Evolutionary conservation across 768 basidiomycete species (phyloP).

Genomic region (Solioccasus polychromus): DNA sequence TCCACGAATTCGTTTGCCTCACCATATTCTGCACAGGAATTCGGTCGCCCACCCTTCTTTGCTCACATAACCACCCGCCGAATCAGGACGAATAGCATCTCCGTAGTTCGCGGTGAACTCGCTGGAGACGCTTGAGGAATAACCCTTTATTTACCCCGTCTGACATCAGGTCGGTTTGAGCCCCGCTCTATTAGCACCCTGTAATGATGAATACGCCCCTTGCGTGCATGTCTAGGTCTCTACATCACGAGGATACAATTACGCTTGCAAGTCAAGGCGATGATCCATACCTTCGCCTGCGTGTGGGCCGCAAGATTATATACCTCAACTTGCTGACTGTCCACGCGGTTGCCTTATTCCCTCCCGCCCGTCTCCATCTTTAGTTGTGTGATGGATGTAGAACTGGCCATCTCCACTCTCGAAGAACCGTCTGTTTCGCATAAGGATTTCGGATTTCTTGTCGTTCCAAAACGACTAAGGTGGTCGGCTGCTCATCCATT

Average conservation of each 20-base stretch:
- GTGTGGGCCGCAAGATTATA: slow-evolving; percentile 9
- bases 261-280: slow-evolving; percentile 9
- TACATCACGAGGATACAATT: background rate
- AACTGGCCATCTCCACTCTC: slow-evolving; percentile 3
- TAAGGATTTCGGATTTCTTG: slow-evolving; percentile 13
- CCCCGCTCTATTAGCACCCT: background rate
- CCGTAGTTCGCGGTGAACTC: background rate
- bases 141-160: background rate
- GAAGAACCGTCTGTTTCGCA: background rate
- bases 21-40: background rate
- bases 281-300: slow-evolving; percentile 12
- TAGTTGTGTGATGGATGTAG: slow-evolving; percentile 16
- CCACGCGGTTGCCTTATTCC: background rate
- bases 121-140: background rate
- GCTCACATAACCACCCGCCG: background rate
- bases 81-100: background rate
- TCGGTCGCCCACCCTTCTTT: background rate
- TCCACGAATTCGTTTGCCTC: background rate
- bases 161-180: background rate
- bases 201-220: background rate
- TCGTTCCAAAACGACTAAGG: slow-evolving; percentile 15
- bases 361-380: background rate
- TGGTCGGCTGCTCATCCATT: slow-evolving; percentile 7
- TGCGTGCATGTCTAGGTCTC: slow-evolving; percentile 1
- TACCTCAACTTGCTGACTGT: slow-evolving; percentile 3